These are phyloP conservation scores for Bolboschoenus planiculmis DNA, from an alignment of 176 grass and related monocot species.

Conservation along the genomic window DNA sequence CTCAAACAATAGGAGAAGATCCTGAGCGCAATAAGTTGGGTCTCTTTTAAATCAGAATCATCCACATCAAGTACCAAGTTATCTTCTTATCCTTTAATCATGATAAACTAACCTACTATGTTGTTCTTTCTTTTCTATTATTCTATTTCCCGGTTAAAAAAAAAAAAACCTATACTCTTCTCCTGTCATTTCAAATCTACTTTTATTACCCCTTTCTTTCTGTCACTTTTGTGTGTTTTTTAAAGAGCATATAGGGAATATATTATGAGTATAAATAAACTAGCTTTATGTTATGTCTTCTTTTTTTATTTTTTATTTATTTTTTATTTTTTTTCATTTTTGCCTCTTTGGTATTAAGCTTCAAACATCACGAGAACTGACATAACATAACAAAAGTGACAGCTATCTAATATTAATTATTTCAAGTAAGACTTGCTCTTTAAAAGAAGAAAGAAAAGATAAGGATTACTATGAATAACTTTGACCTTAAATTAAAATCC, in stretches of 20 bases:
- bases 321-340: not conserved
- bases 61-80: not conserved
- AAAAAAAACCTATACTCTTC: not conserved
- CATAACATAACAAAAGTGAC: not conserved
- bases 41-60: not conserved
- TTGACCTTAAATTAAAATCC: not conserved
- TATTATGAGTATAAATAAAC: not conserved
- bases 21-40: not conserved
- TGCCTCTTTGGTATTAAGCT: not conserved
- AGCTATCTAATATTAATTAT: not conserved
- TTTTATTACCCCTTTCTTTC: not conserved
- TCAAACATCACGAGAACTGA: slow-evolving; percentile 6
- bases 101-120: not conserved
- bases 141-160: not conserved
- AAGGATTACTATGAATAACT: slow-evolving; percentile 3
- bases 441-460: not conserved
- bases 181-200: not conserved
- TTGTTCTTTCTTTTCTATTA: not conserved
- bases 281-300: not conserved
- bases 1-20: not conserved
- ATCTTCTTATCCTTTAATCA: slow-evolving; percentile 17
- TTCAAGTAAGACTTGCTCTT: not conserved
- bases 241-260: not conserved
- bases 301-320: not conserved
- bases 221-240: not conserved